These are phyloP conservation scores for Fusarium hostae DNA, from an alignment of 2,329 filamentous ascomycete species.

Conservation along the genomic window DNA sequence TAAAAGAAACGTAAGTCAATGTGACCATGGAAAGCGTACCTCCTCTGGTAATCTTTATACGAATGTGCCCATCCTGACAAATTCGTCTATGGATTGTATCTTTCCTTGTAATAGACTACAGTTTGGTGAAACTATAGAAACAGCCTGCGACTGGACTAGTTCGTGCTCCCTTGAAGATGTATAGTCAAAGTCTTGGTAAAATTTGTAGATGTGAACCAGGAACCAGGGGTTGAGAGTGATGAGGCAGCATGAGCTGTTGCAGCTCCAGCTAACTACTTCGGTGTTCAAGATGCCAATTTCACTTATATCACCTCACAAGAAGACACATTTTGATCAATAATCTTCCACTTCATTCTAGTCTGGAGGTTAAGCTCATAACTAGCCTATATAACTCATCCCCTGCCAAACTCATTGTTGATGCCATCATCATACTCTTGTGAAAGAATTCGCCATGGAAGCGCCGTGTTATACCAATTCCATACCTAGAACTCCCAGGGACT, in stretches of 20 bases:
- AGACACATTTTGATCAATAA: not conserved
- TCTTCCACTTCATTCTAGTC: conserved; percentile 2
- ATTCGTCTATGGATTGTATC: not conserved
- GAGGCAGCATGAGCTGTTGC: not conserved
- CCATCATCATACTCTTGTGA: conserved; percentile 11
- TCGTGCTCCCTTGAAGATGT: no score
- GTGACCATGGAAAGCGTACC: no score
- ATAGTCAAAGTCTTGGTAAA: accelerated
- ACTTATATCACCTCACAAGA: not conserved
- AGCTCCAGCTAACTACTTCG: not conserved
- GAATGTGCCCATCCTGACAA: not conserved
- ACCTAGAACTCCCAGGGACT: conserved; percentile 25
- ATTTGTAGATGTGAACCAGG: not conserved
- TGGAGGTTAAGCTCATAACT: not conserved
- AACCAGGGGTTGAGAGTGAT: not conserved
- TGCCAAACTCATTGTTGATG: not conserved
- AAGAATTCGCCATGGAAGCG: conserved; percentile 7
- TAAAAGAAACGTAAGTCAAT: not conserved
- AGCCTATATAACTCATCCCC: conserved; percentile 4
- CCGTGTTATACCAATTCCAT: conserved; percentile 12
- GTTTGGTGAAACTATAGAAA: accelerated
- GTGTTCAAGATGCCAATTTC: not conserved
- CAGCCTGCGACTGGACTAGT: no score
- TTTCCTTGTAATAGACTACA: no score
- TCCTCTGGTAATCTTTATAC: not conserved